Evolutionary conservation across 2,329 filamentous ascomycete species (phyloP).

Genomic region (Alternaria sp.): DNA sequence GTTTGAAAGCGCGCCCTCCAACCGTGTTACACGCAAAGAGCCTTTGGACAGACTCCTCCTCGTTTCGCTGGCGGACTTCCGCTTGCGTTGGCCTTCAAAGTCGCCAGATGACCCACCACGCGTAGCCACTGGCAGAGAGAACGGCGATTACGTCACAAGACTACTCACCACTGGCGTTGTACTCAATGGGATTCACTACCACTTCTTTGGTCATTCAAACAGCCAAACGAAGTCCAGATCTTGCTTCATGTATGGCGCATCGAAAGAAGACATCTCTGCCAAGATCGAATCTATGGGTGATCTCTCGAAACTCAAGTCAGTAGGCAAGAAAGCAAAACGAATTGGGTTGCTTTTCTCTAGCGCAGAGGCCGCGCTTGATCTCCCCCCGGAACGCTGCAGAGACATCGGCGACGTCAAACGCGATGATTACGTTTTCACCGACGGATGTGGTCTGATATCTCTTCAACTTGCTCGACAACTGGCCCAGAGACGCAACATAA

Average conservation of each 20-base stretch:
- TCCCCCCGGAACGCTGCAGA: conserved; percentile 46
- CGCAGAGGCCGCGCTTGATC: conserved; percentile 39
- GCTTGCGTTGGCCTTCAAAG: conserved; percentile 20
- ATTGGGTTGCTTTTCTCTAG: conserved; percentile 53
- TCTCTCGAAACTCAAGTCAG: conserved; percentile 52
- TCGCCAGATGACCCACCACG: conserved; percentile 13
- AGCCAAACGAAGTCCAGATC: conserved; percentile 53
- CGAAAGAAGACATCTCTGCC: conserved; percentile 40
- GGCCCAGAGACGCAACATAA: conserved; percentile 41
- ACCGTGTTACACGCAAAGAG: conserved; percentile 41
- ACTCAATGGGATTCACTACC: conserved; percentile 47
- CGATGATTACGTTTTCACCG: conserved; percentile 51
- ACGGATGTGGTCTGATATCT: conserved; percentile 52
- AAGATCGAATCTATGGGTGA: conserved; percentile 50
- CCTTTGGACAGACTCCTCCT: conserved; percentile 42
- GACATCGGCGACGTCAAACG: conserved; percentile 50
- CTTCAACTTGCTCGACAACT: conserved; percentile 41
- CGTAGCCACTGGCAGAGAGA: conserved; percentile 42
- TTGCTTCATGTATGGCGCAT: conserved; percentile 48
- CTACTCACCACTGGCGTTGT: conserved; percentile 45
- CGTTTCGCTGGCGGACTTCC: conserved; percentile 47
- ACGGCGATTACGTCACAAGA: conserved; percentile 46
- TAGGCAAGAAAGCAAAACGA: conserved; percentile 52
- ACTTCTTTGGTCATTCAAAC: conserved; percentile 55
- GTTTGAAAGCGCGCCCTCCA: conserved; percentile 35